These are phyloP conservation scores for Neltuma alba DNA, from an alignment of 306 rosid species.

Conservation along the genomic window DNA sequence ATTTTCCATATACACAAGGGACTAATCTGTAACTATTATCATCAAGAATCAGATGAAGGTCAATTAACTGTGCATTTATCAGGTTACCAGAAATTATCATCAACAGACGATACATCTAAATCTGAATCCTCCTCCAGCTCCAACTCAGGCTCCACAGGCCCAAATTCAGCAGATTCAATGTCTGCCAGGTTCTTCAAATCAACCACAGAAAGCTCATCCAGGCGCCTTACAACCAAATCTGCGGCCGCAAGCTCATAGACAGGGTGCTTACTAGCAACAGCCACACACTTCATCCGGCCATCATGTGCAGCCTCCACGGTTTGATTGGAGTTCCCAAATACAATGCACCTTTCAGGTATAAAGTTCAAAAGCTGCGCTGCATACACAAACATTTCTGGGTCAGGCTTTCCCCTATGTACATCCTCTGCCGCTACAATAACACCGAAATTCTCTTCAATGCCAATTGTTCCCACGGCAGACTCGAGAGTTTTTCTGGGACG, in stretches of 20 bases:
- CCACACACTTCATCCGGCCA: constrained; percentile 94
- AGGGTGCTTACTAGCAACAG: constrained; percentile 98
- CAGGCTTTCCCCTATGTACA: constrained; percentile 95
- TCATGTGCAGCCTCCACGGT: constrained; percentile 99
- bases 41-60: constrained; percentile 67
- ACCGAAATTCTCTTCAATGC: constrained; percentile 71
- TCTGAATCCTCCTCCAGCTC: constrained; percentile 73
- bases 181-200: constrained; percentile 92
- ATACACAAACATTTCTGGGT: constrained; percentile 93
- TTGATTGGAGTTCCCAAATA: constrained; percentile 91
- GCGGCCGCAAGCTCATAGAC: constrained; percentile 94
- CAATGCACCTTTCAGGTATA: constrained; percentile 95
- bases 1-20: constrained; percentile 63
- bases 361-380: constrained; percentile 84
- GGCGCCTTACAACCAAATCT: constrained; percentile 79
- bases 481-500: constrained; percentile 78
- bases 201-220: constrained; percentile 85
- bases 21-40: constrained; percentile 61
- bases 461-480: constrained; percentile 71
- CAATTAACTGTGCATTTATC: constrained; percentile 67
- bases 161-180: constrained; percentile 73
- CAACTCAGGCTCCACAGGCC: constrained; percentile 68
- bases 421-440: constrained; percentile 90
- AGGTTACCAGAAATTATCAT: constrained; percentile 76
- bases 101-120: constrained; percentile 49